phyloP scores from a whole-genome alignment of 257 asterid genomes.

The Plectranthus barbatus region DNA sequence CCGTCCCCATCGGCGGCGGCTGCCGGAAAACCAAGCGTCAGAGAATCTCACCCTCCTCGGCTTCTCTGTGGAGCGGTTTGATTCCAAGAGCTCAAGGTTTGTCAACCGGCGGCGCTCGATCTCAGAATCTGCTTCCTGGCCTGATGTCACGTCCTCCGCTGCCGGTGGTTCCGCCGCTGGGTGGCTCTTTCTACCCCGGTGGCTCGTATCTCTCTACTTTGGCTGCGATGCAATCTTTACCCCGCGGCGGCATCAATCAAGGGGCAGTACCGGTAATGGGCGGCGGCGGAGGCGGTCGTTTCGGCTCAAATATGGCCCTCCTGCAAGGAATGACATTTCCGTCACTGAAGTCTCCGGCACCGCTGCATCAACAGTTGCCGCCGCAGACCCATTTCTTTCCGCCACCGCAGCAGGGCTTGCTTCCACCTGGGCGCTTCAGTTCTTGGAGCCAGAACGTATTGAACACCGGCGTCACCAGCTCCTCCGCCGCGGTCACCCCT shows the following conservation, averaged over 20 bases:
- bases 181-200: neutral
- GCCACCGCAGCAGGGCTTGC: slow-evolving; percentile 16
- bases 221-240: slow-evolving; percentile 4
- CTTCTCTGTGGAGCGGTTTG: neutral
- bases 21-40: slow-evolving; percentile 21
- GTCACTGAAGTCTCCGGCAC: neutral
- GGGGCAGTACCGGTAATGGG: neutral
- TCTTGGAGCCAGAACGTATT: slow-evolving; percentile 31
- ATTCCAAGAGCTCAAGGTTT: neutral
- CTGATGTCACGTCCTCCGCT: slow-evolving; percentile 3
- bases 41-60: neutral
- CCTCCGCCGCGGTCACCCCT: slow-evolving; percentile 10
- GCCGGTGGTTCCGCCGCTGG: neutral
- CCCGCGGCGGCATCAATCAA: neutral
- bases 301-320: slow-evolving; percentile 15
- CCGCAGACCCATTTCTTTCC: neutral
- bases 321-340: slow-evolving; percentile 17
- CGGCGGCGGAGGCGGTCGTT: slow-evolving; percentile 7
- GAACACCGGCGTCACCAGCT: slow-evolving; percentile 15
- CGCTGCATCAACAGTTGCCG: slow-evolving; percentile 3
- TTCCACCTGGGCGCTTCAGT: slow-evolving; percentile 17
- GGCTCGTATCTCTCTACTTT: slow-evolving; percentile 1
- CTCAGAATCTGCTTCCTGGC: neutral
- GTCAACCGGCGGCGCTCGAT: neutral
- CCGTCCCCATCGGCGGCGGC: slow-evolving; percentile 45